Percentiles rank a stretch among this genome's conserved stretches.
Evolutionary conservation across 208 protist species (phyloP).

Genomic region (Phytomonas francai): DNA sequence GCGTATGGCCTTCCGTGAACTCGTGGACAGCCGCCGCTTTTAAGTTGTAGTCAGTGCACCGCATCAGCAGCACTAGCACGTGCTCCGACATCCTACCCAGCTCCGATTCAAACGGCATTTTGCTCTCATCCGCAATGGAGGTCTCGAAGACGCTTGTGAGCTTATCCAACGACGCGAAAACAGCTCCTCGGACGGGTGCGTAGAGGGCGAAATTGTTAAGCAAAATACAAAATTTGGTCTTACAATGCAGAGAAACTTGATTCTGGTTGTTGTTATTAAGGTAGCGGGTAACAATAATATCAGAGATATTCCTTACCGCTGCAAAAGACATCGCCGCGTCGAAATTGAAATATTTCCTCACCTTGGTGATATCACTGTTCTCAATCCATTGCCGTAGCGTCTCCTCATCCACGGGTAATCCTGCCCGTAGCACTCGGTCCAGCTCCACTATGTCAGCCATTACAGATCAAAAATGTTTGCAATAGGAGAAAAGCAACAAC

Average conservation of each 20-base stretch:
- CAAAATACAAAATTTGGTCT: slow-evolving; percentile 81
- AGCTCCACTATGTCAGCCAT: slow-evolving; percentile 31
- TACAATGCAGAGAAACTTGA: slow-evolving; percentile 68
- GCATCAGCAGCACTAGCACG: slow-evolving; percentile 87
- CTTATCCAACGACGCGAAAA: slow-evolving; percentile 72
- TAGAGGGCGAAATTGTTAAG: slow-evolving; percentile 87
- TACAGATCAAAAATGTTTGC: not conserved
- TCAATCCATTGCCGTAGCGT: slow-evolving; percentile 68
- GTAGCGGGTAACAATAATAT: slow-evolving; percentile 54
- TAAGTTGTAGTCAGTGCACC: slow-evolving; percentile 83
- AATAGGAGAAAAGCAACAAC: not conserved
- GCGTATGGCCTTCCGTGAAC: slow-evolving; percentile 85
- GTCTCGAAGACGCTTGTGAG: slow-evolving; percentile 83
- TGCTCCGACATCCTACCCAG: slow-evolving; percentile 90
- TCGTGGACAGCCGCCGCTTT: slow-evolving; percentile 83
- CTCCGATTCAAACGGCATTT: slow-evolving; percentile 84
- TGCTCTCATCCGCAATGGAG: slow-evolving; percentile 73
- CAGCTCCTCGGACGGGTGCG: slow-evolving; percentile 42
- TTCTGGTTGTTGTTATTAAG: slow-evolving; percentile 69
- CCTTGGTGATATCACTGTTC: slow-evolving; percentile 46
- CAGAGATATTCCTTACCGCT: slow-evolving; percentile 24
- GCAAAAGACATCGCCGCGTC: slow-evolving; percentile 25
- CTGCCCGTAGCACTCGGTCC: slow-evolving; percentile 37
- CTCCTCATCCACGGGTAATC: slow-evolving; percentile 24
- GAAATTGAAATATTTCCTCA: slow-evolving; percentile 37